Evolutionary conservation across 306 rosid genomes (phyloP), one percentile per base, ranked within the genome.

Genomic region (Lathyrus aphaca): DNA sequence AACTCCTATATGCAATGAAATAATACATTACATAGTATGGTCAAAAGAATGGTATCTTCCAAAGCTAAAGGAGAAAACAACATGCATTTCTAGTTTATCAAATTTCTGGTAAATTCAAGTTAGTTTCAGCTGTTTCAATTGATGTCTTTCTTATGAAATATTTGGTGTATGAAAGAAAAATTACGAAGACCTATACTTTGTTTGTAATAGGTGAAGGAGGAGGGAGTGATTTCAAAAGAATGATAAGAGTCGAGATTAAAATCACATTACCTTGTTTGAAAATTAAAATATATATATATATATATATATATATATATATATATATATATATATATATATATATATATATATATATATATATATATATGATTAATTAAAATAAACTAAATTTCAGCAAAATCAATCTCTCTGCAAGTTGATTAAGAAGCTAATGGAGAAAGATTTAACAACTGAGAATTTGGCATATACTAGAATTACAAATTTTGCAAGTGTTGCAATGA

Each of bases 111-210:
- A 40, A 18, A 55, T 30, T 44, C 49, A 50, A 61, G n/a, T 10
- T 14, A 64, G 39, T 53, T 35, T 65, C 63, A 65, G 59, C 40
- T 40, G 56, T 40, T 56, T 58, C 35, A 44, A 44, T 45, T 13
- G 19, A 50, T 40, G 45, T 38, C 19, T 45, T 51, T 57, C 43
- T 66, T 12, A 9, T 45, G 59, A 42, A 39, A 40, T 64, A 51
- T 25, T 50, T 39, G 64, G 43, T 40, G 18, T 39, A 44, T 11
- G 10, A 8, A 54, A 15, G 29, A 37, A 23, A 38, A n/a, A 11
- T 11, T 53, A 50, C 37, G 0, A 50, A 51, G 35, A 51, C 38
- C 60, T 21, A 38, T 18, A 68, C 27, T 19, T 19, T 6, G 39
- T 35, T 51, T 32, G 73, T 54, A 35, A 35, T 8, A 35, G 39